These are phyloP conservation scores for Pseudocercospora fuligena DNA, from an alignment of 2,329 filamentous ascomycete genomes.

Conservation along the genomic window DNA sequence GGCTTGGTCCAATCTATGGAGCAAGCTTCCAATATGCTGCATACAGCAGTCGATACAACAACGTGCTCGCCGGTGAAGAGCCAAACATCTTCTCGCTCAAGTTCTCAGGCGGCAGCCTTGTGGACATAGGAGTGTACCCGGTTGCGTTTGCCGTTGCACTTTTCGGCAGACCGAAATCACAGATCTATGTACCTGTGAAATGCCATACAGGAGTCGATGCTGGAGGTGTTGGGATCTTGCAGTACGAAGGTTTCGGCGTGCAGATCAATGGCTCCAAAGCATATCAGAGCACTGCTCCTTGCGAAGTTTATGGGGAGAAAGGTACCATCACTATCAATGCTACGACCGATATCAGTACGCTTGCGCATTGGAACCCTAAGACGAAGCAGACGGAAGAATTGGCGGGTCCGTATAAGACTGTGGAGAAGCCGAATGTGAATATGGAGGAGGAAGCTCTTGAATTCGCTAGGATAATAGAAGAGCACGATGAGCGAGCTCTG, in stretches of 20 bases:
- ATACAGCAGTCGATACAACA: slow-evolving; percentile 53
- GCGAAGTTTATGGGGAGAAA: slow-evolving; percentile 55
- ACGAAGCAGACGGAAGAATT: slow-evolving; percentile 50
- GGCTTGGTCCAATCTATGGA: slow-evolving; percentile 51
- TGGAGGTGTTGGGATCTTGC: slow-evolving; percentile 50
- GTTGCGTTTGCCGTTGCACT: slow-evolving; percentile 54
- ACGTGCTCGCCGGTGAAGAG: slow-evolving; percentile 51
- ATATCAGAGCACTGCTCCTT: slow-evolving; percentile 50
- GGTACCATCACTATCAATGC: slow-evolving; percentile 51
- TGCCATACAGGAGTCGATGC: slow-evolving; percentile 53
- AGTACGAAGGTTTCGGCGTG: slow-evolving; percentile 52
- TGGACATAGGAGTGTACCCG: slow-evolving; percentile 57
- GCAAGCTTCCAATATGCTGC: slow-evolving; percentile 52
- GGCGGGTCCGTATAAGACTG: slow-evolving; percentile 39
- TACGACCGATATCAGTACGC: slow-evolving; percentile 51
- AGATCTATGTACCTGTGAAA: slow-evolving; percentile 50
- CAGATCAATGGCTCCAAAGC: slow-evolving; percentile 51
- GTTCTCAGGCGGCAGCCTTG: slow-evolving; percentile 53
- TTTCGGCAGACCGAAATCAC: slow-evolving; percentile 50
- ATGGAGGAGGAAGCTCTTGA: slow-evolving; percentile 54
- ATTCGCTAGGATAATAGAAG: slow-evolving; percentile 50
- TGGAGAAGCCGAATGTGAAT: slow-evolving; percentile 48
- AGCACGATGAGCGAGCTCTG: slow-evolving; percentile 45
- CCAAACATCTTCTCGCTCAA: slow-evolving; percentile 57
- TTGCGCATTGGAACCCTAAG: slow-evolving; percentile 50